Base-by-base conservation (phyloP, 768 basidiomycete species). In the Naematelia aurantialba region DNA sequence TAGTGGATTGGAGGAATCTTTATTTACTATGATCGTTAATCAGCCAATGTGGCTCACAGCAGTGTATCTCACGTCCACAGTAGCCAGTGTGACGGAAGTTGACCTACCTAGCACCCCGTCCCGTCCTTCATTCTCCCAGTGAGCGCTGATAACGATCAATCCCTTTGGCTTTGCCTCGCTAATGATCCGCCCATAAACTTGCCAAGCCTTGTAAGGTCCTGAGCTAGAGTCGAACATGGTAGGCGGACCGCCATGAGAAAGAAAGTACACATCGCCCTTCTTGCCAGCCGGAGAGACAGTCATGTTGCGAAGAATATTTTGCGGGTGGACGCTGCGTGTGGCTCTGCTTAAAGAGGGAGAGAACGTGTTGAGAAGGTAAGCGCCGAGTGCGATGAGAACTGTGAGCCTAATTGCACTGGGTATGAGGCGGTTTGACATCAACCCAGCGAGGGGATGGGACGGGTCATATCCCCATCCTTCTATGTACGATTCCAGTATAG, bases 221-320 rank as follows among this genome's bases (percentile, higher is more conserved):
- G 60, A 55, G 11, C 48, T 27, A 17, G 59, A 57, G 19, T 68
- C 68, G 55, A 66, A 70, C 59, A 73, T 64, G 19, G 63, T 64
- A 10, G 70, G 69, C 30, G 74, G 74, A 22, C 72, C 66, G 3
- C 74, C 74, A 57, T 76, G 74, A 12, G 74, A 76, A 30, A 76
- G 55, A 57, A 73, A 76, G 58, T 73, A 76, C 4, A 72, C 74
- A 39, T 39, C 34, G 17, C 34, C 34, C 34, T 39, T 39, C 34
- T 39, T 39, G 34, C 8, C 34, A 17, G 34, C 17, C 17, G 34
- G 8, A 39, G 34, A 17, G 34, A 39, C 34, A 8, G 34, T 39
- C 34, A 39, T 39, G 34, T 39, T 39, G 34, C 34, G 34, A 8
- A 39, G 34, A 8, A 17, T 39, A 39, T 17, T 39, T 39, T 39